These are phyloP conservation scores for Lasiosphaeriaceae sp. DNA, from an alignment of 495 filamentous ascomycete genomes.

Conservation along the genomic window DNA sequence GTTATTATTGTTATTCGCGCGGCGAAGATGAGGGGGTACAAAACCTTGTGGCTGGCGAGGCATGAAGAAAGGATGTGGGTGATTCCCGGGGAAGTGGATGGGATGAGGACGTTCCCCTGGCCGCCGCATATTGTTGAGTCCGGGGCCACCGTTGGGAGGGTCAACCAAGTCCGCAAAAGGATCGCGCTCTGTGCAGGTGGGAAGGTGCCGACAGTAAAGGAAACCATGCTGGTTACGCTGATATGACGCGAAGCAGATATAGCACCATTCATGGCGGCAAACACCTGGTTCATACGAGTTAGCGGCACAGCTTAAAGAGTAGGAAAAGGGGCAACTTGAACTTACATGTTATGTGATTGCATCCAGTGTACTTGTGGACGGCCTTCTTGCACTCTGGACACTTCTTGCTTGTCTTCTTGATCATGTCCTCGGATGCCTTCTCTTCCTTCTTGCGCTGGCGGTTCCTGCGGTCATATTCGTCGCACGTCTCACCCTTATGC, in stretches of 20 bases:
- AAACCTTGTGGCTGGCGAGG: too few species aligned
- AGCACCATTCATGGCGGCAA: slow-evolving; percentile 46
- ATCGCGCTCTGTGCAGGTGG: slow-evolving; percentile 26
- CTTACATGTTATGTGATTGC: slow-evolving; percentile 48
- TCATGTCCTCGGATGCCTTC: slow-evolving; percentile 35
- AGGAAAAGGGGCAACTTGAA: not conserved
- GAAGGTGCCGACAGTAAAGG: slow-evolving; percentile 31
- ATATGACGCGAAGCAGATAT: slow-evolving; percentile 36
- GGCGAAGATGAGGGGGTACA: too few species aligned
- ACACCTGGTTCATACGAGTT: slow-evolving; percentile 20
- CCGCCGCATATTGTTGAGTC: too few species aligned
- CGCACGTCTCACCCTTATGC: slow-evolving; percentile 47
- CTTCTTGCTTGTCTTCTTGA: slow-evolving; percentile 35
- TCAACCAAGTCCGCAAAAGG: slow-evolving; percentile 18
- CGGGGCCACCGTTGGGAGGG: not conserved
- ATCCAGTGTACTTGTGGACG: slow-evolving; percentile 42
- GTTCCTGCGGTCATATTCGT: slow-evolving; percentile 39
- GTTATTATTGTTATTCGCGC: too few species aligned
- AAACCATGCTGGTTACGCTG: slow-evolving; percentile 22
- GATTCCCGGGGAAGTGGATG: too few species aligned
- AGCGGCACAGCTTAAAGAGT: not conserved
- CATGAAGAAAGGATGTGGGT: too few species aligned
- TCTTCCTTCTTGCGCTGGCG: slow-evolving; percentile 28
- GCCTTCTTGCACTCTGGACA: slow-evolving; percentile 44
- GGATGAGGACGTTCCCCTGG: too few species aligned